Conservation (phyloP, 371 early-diverging fungal genomes). For the Circinella umbellata region DNA sequence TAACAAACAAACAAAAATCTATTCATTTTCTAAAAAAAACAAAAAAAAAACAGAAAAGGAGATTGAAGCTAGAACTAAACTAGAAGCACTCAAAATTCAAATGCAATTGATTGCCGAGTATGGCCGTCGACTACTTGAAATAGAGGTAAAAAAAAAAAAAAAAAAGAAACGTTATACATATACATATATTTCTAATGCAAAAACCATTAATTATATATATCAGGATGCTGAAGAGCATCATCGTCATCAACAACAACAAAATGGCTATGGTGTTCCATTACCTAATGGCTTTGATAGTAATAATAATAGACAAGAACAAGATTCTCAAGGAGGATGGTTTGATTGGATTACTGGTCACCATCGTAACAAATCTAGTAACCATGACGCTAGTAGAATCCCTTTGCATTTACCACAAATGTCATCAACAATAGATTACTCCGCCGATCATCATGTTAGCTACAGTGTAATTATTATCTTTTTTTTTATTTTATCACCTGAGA, state of each 20-base stretch:
- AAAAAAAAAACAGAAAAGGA: constrained; percentile 39
- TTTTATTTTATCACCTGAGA: neutral
- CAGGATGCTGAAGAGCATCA: neutral
- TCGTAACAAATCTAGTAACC: constrained; percentile 4
- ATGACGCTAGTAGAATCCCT: neutral
- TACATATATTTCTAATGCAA: neutral
- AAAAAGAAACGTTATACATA: neutral
- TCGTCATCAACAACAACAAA: neutral
- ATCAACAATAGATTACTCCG: constrained; percentile 17
- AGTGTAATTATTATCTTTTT: constrained; percentile 29
- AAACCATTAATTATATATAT: neutral
- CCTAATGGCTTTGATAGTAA: neutral
- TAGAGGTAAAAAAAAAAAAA: constrained; percentile 5
- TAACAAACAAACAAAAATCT: neutral
- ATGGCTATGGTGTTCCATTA: neutral
- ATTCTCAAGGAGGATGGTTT: constrained; percentile 3
- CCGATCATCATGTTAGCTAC: constrained; percentile 41
- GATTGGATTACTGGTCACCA: constrained; percentile 8
- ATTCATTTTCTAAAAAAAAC: too few relatives aligned
- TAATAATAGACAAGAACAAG: neutral
- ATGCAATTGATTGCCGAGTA: constrained; percentile 52
- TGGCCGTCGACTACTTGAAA: constrained; percentile 33
- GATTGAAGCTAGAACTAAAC: constrained; percentile 41
- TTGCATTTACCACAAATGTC: constrained; percentile 21
- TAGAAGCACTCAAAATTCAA: constrained; percentile 54